Percentiles rank a stretch among this genome's conserved stretches.
Conservation (phyloP, 2,329 filamentous ascomycete species). For the Penicillium aurantiogriseum region DNA sequence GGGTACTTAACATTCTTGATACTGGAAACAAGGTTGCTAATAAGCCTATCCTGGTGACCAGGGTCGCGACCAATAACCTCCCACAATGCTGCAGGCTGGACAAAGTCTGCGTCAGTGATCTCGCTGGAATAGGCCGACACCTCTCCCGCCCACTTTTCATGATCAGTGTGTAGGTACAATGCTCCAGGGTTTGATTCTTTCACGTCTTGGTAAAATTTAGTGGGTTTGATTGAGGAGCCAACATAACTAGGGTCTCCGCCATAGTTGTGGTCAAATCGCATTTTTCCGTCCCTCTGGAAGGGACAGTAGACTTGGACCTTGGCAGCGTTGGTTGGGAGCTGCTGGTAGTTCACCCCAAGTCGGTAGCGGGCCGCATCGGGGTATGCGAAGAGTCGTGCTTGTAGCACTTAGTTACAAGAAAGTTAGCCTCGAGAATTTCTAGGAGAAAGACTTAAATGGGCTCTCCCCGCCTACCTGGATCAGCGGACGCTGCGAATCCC, state of each 20-base stretch:
- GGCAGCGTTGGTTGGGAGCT: conserved; percentile 42
- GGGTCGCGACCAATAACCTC: conserved; percentile 31
- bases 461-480: conserved; percentile 46
- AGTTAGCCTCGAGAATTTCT: not conserved
- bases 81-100: conserved; percentile 33
- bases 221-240: conserved; percentile 30
- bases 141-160: conserved; percentile 32
- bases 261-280: conserved; percentile 53
- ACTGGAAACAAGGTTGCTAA: conserved; percentile 29
- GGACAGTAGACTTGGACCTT: conserved; percentile 50
- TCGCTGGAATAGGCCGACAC: conserved; percentile 21
- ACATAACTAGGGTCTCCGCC: conserved; percentile 59
- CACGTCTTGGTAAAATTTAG: conserved; percentile 6
- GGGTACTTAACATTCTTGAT: conserved; percentile 21
- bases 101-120: conserved; percentile 30
- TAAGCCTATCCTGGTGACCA: conserved; percentile 35
- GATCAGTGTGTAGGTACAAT: conserved; percentile 26
- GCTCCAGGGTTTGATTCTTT: not conserved
- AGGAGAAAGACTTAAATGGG: not conserved
- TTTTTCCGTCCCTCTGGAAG: conserved; percentile 45
- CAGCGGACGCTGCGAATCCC: conserved; percentile 61
- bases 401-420: conserved; percentile 47
- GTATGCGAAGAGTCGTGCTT: conserved; percentile 61
- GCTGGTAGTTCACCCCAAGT: conserved; percentile 44
- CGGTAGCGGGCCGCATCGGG: conserved; percentile 52